Conservation (phyloP, 306 rosid genomes). For the Lablab purpureus region DNA sequence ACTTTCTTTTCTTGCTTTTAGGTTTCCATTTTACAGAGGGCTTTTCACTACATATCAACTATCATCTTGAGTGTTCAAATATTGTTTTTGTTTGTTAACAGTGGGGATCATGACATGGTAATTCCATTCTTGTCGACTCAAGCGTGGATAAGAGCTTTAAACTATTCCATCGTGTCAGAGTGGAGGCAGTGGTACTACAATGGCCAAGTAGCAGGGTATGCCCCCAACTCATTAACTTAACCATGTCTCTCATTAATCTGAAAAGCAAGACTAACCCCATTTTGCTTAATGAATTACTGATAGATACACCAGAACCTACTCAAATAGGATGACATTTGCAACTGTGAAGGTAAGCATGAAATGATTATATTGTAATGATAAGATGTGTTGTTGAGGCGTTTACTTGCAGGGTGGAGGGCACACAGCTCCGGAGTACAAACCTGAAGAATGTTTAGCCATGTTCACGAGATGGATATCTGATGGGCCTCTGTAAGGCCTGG, state of each 20-base stretch:
- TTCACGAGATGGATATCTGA: conserved; percentile 47
- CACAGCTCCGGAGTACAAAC: conserved; percentile 51
- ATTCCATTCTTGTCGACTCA: conserved; percentile 57
- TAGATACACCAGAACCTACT: conserved; percentile 51
- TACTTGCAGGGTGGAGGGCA: conserved; percentile 55
- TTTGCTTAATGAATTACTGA: background rate
- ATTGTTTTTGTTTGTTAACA: conserved; percentile 1
- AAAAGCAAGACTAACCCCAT: background rate
- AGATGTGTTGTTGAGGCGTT: background rate
- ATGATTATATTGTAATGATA: too few relatives aligned
- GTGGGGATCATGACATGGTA: conserved; percentile 62
- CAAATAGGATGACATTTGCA: conserved; percentile 60
- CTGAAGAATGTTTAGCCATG: conserved; percentile 54
- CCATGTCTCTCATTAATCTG: background rate
- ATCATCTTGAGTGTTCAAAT: background rate
- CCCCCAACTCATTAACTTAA: background rate
- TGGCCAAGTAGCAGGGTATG: conserved; percentile 55
- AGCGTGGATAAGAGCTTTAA: conserved; percentile 62
- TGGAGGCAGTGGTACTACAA: conserved; percentile 61
- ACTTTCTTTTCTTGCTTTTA: background rate
- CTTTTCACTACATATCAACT: too few relatives aligned
- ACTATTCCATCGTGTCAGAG: conserved; percentile 56
- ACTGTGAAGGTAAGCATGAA: conserved; percentile 64
- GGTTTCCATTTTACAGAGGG: too few relatives aligned
- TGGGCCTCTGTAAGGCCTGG: conserved; percentile 32